These are phyloP conservation scores for Sherardia arvensis DNA, from an alignment of 257 asterid species.

Conservation along the genomic window DNA sequence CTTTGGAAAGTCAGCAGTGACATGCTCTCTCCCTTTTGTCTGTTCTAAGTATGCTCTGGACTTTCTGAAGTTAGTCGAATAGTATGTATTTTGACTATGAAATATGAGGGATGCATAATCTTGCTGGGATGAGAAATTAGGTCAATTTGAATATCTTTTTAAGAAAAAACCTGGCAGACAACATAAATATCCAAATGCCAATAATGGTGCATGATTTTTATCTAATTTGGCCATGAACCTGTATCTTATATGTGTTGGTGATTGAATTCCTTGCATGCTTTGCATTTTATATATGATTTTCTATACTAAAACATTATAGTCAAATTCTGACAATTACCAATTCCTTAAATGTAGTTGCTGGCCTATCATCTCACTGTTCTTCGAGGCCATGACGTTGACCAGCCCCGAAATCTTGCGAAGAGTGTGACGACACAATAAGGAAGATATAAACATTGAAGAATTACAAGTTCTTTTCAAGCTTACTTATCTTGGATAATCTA, in stretches of 20 bases:
- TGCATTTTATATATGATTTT: not conserved
- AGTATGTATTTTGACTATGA: not conserved
- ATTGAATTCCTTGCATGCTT: not conserved
- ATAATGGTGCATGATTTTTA: not conserved
- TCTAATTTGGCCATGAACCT: not conserved
- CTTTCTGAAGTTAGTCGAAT: not conserved
- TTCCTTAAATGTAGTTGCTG: slow-evolving; percentile 50
- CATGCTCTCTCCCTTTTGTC: not conserved
- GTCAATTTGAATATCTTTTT: not conserved
- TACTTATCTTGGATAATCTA: not conserved
- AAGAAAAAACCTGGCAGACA: not conserved
- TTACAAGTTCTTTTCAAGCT: not conserved
- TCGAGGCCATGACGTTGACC: slow-evolving; percentile 90
- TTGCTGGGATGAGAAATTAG: not conserved
- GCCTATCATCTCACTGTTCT: slow-evolving; percentile 93
- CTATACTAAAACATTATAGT: not conserved
- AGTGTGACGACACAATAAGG: slow-evolving; percentile 88
- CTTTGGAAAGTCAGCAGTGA: not conserved
- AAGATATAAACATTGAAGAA: not conserved
- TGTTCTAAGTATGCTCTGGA: not conserved
- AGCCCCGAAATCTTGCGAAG: slow-evolving; percentile 98
- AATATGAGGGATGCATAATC: not conserved
- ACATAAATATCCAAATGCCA: not conserved
- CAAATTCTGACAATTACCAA: not conserved
- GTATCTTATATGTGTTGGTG: not conserved